Percentiles rank a stretch among this genome's conserved stretches.
phyloP scores from a whole-genome alignment of 306 rosid genomes.

The Betula pendula region DNA sequence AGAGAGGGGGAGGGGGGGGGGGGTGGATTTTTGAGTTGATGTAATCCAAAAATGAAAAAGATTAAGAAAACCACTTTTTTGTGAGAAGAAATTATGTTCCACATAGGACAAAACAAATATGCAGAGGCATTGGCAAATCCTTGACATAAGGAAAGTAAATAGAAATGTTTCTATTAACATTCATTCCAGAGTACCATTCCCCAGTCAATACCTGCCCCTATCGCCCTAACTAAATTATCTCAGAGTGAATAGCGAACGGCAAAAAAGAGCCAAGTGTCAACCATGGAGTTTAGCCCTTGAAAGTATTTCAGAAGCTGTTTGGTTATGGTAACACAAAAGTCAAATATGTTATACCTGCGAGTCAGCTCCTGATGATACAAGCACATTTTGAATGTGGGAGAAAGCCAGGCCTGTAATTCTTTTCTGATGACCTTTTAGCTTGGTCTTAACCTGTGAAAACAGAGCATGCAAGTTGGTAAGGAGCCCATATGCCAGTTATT shows the following conservation, averaged over 20 bases:
- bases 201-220: conserved; percentile 3
- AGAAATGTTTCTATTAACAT: conserved; percentile 3
- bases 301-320: conserved; percentile 5
- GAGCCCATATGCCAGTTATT: conserved; percentile 1
- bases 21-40: not conserved
- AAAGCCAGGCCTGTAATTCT: conserved; percentile 99
- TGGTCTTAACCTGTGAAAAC: conserved; percentile 78
- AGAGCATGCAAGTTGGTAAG: conserved; percentile 14
- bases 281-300: conserved; percentile 4
- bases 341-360: conserved; percentile 72
- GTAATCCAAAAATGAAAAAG: not conserved
- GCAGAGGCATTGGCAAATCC: not conserved
- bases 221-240: not conserved
- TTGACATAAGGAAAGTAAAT: not conserved
- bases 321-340: conserved; percentile 21
- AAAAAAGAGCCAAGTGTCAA: conserved; percentile 9
- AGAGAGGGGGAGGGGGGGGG: not conserved
- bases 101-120: not conserved
- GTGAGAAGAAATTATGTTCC: not conserved
- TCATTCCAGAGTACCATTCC: not conserved
- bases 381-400: conserved; percentile 80
- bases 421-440: conserved; percentile 96
- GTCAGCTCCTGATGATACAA: conserved; percentile 98
- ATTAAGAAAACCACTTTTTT: not conserved
- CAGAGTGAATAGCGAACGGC: not conserved